Conservation (phyloP, 208 protist species). For the Leishmania guyanensis region DNA sequence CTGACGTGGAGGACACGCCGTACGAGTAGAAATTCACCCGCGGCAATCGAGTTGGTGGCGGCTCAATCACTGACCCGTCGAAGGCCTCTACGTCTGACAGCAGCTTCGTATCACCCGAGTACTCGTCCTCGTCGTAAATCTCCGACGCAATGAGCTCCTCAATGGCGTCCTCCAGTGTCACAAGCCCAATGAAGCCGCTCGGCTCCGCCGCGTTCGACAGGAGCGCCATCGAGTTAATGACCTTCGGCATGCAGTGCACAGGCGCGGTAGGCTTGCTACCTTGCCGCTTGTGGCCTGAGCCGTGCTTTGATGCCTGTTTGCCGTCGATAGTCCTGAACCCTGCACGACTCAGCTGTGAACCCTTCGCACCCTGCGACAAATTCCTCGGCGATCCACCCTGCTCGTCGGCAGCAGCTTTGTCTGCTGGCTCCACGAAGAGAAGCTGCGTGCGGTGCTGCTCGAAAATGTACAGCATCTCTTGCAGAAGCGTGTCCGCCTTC, state of each 20-base stretch:
- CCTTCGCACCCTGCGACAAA: background rate
- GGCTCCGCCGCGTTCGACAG: slow-evolving; percentile 13
- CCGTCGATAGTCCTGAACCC: background rate
- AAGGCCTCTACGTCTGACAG: slow-evolving; percentile 22
- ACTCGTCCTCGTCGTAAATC: slow-evolving; percentile 86
- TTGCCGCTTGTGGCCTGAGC: background rate
- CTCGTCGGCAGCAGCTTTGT: background rate
- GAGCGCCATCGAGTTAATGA: slow-evolving; percentile 25
- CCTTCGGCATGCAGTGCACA: background rate
- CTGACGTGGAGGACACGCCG: slow-evolving; percentile 11
- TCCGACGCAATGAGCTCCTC: slow-evolving; percentile 70
- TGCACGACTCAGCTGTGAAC: background rate
- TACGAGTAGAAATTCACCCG: slow-evolving; percentile 86
- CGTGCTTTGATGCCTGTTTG: background rate
- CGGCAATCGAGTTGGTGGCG: slow-evolving; percentile 23
- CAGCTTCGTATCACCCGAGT: slow-evolving; percentile 16
- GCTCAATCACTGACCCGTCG: slow-evolving; percentile 6
- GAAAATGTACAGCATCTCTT: slow-evolving; percentile 66
- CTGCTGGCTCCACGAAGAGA: slow-evolving; percentile 47
- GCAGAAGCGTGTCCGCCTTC: slow-evolving; percentile 38
- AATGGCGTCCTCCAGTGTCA: slow-evolving; percentile 85
- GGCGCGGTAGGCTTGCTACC: background rate
- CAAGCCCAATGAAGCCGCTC: slow-evolving; percentile 43
- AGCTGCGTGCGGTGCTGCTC: slow-evolving; percentile 54
- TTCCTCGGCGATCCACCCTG: background rate